Evolutionary conservation across 805 yeast species (phyloP), one percentile per base, ranked within the genome.

Genomic region (Cyberlindnera sargentensis): DNA sequence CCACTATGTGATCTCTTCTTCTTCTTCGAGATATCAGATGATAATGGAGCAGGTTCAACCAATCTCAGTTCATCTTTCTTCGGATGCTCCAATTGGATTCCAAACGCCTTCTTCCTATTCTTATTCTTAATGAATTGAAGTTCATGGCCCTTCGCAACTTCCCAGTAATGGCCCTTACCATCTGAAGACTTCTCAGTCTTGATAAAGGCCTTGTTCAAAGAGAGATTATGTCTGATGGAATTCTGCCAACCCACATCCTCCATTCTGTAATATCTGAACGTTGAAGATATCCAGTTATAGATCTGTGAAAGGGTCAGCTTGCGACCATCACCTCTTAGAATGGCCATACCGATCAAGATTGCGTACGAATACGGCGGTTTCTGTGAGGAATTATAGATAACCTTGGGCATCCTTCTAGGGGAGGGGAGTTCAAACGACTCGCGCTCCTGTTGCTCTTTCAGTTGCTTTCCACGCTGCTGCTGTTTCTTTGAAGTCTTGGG

Each of bases 301-400:
- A 91, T 93, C 57, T 88, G 96, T 0, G 93, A 75, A 42, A 84
- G 65, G 3, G 95, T 84, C 34, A 89, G 71, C 49, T 82, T 82
- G 38, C 83, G 73, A 11, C 70, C 73, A 1, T 82, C 80, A n/a
- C 95, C 80, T 47, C 93, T 77, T 50, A 91, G 67, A 39, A 91
- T 85, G 2, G 98, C 91, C 83, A 91, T 82, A 2, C 96, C 96
- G 49, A 91, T 91, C 47, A 91, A 72, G 41, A 89, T 82, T 4
- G 99, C 99, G 60, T 91, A 91, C 5, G 96, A 87, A 62, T 81
- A 90, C 1, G 96, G 96, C 2, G 99, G 99, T 62, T 93, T 91
- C 9, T 60, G 50, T 24, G 49, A 51, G 2, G 52, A 53, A 9
- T 53, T 52, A 35, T 48, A 43, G 2, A 48, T 35, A 6, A 58